Evolutionary conservation across 2,329 filamentous ascomycete species (phyloP).

Genomic region (Beauveria pseudobassiana): DNA sequence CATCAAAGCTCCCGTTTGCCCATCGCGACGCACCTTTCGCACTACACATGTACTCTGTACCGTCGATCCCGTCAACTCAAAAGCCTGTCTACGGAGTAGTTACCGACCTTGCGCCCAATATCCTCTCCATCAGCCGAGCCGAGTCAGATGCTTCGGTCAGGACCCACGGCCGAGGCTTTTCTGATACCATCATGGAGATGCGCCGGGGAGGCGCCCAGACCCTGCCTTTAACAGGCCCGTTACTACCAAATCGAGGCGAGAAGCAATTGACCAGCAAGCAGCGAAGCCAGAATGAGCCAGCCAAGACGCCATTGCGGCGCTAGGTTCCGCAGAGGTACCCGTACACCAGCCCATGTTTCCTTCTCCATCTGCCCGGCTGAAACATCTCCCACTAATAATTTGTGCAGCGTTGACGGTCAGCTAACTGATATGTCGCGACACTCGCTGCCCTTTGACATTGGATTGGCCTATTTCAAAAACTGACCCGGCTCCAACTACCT

Average conservation of each 20-base stretch:
- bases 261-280: not conserved
- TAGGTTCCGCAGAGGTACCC: not conserved
- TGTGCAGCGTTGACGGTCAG: not conserved
- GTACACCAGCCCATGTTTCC: not conserved
- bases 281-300: not conserved
- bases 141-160: slow-evolving; percentile 3
- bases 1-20: not conserved
- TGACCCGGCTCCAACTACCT: not conserved
- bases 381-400: not conserved
- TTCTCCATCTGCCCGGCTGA: not conserved
- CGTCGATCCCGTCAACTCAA: not conserved
- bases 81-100: no score
- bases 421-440: not conserved
- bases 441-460: not conserved
- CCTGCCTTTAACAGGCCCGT: not conserved
- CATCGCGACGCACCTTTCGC: not conserved
- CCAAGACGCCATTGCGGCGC: not conserved
- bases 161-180: not conserved
- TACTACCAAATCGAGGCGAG: not conserved
- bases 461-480: not conserved
- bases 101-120: not conserved
- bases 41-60: not conserved
- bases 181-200: not conserved
- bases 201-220: not conserved
- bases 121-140: not conserved